Base-by-base conservation (phyloP, 495 filamentous ascomycete species). In the Penicillium ucsense region DNA sequence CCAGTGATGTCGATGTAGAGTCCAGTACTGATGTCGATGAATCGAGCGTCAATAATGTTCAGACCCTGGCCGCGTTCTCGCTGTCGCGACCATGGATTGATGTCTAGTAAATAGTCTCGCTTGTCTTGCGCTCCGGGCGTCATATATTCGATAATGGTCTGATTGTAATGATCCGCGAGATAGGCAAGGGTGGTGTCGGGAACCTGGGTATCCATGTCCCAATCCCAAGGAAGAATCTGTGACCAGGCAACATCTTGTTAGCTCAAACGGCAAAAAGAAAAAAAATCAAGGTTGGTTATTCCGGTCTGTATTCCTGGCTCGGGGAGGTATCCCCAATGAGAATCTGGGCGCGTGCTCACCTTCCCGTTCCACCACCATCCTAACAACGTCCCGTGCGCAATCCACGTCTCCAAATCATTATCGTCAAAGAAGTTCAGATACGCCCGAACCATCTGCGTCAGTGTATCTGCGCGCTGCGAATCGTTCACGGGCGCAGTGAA, bases 311-410 rank as follows among this genome's bases (percentile, higher is more conserved):
- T 9, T 11, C 27, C 6, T 4, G 27, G 10, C 6, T 8, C 6
- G 9, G 12, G 3, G 4, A 30, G 9, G 38, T 10, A 29, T 28
- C 39, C 3, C 5, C 5, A 31, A 41, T 2, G 11, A 30, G 27
- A 3, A 3, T 31, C 8, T 30, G 28, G 39, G 8, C 39, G 39
- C 39, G 29, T 41, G 39, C 53, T 20, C 61, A 81, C 79, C 65
- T 78, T 77, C 11, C 81, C 84, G 57, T 88, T 90, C 88, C 88
- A 94, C 85, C 86, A 92, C 88, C 88, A 94, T 8, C 88, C 88
- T 41, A 94, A 66, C 39, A 94, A 69, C 10, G 88, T 90, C 27
- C 88, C 88, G 63, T 94, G 88, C 33, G 86, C 85, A 52, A 94
- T 81, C 88, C 88, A 94, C 4, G 88, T 89, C 59, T 89, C 84